Percentiles rank a stretch among this genome's conserved stretches.
Evolutionary conservation across 2,329 filamentous ascomycete species (phyloP).

Genomic region (Penicillium hordei): DNA sequence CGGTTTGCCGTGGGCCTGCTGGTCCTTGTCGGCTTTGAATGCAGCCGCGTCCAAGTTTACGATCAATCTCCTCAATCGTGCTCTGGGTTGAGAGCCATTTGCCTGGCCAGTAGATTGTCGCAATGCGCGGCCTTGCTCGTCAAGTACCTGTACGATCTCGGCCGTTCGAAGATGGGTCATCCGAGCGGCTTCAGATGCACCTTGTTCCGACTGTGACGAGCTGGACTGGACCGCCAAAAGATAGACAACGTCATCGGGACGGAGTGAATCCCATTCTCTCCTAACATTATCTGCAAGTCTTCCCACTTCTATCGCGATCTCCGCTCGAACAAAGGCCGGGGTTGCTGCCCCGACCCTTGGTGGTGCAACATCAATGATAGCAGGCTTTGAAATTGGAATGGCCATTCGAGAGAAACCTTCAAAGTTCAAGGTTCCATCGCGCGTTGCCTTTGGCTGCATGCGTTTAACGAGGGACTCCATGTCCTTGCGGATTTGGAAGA

Average conservation of each 20-base stretch:
- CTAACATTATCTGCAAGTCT: constrained; percentile 73
- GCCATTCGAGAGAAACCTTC: constrained; percentile 90
- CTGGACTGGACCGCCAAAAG: constrained; percentile 71
- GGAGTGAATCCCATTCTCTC: constrained; percentile 85
- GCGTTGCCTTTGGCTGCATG: constrained; percentile 67
- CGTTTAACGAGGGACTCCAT: constrained; percentile 79
- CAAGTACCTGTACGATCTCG: constrained; percentile 79
- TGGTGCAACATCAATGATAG: constrained; percentile 81
- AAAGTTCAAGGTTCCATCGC: constrained; percentile 66
- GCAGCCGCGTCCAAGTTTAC: constrained; percentile 76
- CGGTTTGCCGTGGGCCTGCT: constrained; percentile 62
- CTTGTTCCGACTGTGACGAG: constrained; percentile 32
- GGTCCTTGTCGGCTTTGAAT: constrained; percentile 74
- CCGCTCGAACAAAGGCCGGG: constrained; percentile 81
- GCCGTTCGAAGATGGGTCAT: constrained; percentile 74
- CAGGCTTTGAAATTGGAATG: constrained; percentile 78
- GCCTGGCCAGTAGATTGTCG: constrained; percentile 59
- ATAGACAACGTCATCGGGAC: constrained; percentile 86
- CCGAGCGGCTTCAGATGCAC: constrained; percentile 59
- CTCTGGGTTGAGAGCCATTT: constrained; percentile 61
- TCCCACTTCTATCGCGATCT: constrained; percentile 80
- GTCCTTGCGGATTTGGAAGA: constrained; percentile 90
- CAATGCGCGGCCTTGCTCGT: constrained; percentile 76
- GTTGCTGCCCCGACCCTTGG: constrained; percentile 78
- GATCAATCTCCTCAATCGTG: constrained; percentile 67